Conservation (phyloP, 2,329 filamentous ascomycete genomes). For the Torrubiellomyces zombiae region DNA sequence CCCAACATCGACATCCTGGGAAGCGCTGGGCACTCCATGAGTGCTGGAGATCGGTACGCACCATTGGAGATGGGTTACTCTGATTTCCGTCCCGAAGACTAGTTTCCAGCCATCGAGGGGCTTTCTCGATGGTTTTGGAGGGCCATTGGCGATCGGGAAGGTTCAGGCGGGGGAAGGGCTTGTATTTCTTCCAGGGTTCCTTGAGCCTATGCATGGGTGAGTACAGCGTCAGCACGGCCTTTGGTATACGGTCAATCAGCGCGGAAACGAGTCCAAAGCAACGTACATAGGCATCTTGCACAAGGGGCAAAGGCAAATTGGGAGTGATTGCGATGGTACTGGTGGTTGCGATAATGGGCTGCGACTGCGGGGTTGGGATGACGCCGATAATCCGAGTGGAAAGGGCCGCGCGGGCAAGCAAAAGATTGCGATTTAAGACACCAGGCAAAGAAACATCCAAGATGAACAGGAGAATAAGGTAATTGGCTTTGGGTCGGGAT, state of each 20-base stretch:
- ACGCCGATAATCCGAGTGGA: no score
- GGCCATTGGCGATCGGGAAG: constrained; percentile 70
- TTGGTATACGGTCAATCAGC: neutral
- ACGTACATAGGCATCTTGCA: constrained; percentile 7
- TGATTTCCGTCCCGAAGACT: constrained; percentile 82
- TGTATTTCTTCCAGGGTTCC: constrained; percentile 64
- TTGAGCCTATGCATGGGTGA: constrained; percentile 38
- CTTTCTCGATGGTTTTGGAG: constrained; percentile 62
- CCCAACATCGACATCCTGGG: neutral
- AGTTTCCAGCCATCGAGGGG: constrained; percentile 80
- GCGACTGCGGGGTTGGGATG: no score
- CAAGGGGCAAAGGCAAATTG: neutral
- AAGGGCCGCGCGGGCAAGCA: no score
- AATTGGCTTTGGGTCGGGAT: no score
- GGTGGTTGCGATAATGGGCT: no score
- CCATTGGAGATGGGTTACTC: constrained; percentile 84
- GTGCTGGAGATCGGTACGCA: constrained; percentile 20
- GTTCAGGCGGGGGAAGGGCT: constrained; percentile 40
- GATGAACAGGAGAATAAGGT: no score
- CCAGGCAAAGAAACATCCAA: no score
- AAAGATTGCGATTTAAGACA: no score
- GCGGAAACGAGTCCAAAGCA: no score
- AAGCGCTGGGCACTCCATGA: neutral
- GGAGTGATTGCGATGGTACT: neutral
- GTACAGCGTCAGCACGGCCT: neutral